A percentile compares a stretch with the other conserved stretches of the same genome.
These are phyloP conservation scores for Penicillium sp. DNA, from an alignment of 2,329 filamentous ascomycete species.

Conservation along the genomic window DNA sequence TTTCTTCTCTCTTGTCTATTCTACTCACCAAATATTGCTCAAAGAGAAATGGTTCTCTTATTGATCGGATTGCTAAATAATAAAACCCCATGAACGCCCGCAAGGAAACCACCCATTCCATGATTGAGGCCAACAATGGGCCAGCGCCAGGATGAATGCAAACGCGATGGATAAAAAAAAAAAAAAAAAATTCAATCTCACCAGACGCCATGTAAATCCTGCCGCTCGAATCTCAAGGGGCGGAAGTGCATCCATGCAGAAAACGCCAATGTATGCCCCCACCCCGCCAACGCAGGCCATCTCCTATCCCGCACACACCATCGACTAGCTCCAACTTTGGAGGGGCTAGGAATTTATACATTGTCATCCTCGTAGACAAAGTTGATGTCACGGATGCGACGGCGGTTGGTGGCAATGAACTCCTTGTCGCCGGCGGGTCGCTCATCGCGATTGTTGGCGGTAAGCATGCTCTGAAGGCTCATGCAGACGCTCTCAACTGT, in stretches of 20 bases:
- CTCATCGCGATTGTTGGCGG: slow-evolving; percentile 89
- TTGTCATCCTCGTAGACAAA: slow-evolving; percentile 93
- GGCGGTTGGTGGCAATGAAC: slow-evolving; percentile 78
- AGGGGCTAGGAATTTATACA: slow-evolving; percentile 48
- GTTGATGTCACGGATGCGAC: slow-evolving; percentile 81
- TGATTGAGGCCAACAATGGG: background rate
- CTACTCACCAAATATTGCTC: background rate
- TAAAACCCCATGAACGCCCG: slow-evolving; percentile 5
- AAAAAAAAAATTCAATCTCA: background rate
- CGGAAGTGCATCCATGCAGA: background rate
- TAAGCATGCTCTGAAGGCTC: slow-evolving; percentile 97
- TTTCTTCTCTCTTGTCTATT: background rate
- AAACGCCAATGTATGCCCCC: slow-evolving; percentile 1
- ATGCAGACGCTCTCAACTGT: slow-evolving; percentile 97
- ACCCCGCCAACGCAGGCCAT: background rate
- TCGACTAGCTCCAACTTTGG: background rate
- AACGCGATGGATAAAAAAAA: background rate
- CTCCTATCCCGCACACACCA: background rate
- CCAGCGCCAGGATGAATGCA: slow-evolving; percentile 16
- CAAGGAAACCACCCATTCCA: background rate
- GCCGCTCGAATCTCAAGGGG: background rate
- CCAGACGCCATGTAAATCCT: background rate
- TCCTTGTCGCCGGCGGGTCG: slow-evolving; percentile 85
- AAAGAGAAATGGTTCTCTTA: background rate
- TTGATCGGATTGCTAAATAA: background rate